Percentiles rank a stretch among this genome's conserved stretches.
Evolutionary conservation across 2,329 filamentous ascomycete genomes (phyloP).

Genomic region (Calonectria multiphialidica): DNA sequence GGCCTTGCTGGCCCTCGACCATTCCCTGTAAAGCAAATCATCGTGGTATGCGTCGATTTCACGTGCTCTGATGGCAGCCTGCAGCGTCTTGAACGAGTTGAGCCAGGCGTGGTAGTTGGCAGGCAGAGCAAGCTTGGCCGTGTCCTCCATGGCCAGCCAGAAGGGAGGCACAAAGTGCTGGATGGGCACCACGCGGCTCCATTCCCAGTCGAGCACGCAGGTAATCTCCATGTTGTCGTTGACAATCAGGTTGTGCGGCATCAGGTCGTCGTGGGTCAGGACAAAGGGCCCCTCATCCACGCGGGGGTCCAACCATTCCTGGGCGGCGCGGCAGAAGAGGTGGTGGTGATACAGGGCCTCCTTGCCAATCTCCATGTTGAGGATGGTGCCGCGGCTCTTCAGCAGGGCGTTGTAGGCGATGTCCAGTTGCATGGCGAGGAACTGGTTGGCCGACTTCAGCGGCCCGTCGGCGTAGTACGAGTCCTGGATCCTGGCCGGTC

Average conservation of each 20-base stretch:
- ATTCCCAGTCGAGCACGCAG: constrained; percentile 31
- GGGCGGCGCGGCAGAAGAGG: constrained; percentile 19
- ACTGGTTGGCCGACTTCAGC: constrained; percentile 20
- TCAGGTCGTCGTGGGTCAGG: constrained; percentile 28
- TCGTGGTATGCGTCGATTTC: constrained; percentile 2
- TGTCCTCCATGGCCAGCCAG: constrained; percentile 17
- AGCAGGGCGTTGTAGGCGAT: constrained; percentile 23
- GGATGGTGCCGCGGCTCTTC: constrained; percentile 11
- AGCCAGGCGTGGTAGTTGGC: constrained; percentile 5
- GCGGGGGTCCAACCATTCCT: constrained; percentile 17
- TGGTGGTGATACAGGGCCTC: constrained; percentile 25
- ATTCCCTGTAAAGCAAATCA: background rate
- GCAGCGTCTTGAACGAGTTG: constrained; percentile 8
- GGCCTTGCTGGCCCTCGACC: background rate
- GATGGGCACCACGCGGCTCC: constrained; percentile 32
- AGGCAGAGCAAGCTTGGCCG: background rate
- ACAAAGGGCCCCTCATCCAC: constrained; percentile 27
- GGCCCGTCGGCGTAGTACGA: background rate
- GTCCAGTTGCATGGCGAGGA: constrained; percentile 22
- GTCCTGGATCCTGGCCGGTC: constrained; percentile 16
- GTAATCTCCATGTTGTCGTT: constrained; percentile 20
- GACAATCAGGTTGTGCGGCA: constrained; percentile 23
- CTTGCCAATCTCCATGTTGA: constrained; percentile 14
- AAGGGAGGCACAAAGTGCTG: constrained; percentile 29
- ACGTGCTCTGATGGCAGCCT: background rate